Base-by-base conservation (phyloP, 2,329 filamentous ascomycete genomes). In the Elsinoe ampelina region DNA sequence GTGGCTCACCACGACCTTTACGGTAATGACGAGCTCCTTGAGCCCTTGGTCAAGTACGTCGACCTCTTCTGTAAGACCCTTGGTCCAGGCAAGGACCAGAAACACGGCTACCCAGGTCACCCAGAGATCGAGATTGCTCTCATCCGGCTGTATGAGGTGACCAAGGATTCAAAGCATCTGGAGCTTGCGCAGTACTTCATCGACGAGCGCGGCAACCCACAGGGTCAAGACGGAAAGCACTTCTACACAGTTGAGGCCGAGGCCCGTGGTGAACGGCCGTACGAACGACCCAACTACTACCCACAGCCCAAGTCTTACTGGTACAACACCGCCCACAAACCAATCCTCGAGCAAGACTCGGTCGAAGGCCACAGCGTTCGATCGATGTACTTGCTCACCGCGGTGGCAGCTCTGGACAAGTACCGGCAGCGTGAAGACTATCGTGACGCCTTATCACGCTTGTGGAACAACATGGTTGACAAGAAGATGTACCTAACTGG, bases 401-500 rank as follows among this genome's bases (percentile, higher is more conserved):
- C 77, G 0, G 78, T 78, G 0, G 77, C 82, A 0, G 81, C 84
- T 62, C 65, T 84, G 3, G 64, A 78, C 0, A 73, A 71, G 22
- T 65, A 78, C 3, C 68, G 71, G 32, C 56, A 64, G 11, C 58
- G 65, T 4, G 58, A 61, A 13, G 57, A 66, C 45, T 63, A 64
- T 64, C 50, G 35, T 62, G 58, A 68, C 26, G 70, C 79, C 1
- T 62, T 83, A 0, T 64, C 70, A 20, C 68, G 74, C 6, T 67
- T 84, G 3, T 85, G 81, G 81, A 65, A 74, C 32, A 82, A 83
- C 60, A 83, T 83, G 79, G 75, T 81, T 0, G 71, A 79, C 39
- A 75, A 74, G 57, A 84, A 83, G 63, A 81, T 84, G 77, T 85
- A 82, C 58, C 63, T 82, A 13, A 85, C 82, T 0, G 82, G 81